Base-by-base conservation (phyloP, 108 stramenopile species). In the Halocafeteria seosinensis region DNA sequence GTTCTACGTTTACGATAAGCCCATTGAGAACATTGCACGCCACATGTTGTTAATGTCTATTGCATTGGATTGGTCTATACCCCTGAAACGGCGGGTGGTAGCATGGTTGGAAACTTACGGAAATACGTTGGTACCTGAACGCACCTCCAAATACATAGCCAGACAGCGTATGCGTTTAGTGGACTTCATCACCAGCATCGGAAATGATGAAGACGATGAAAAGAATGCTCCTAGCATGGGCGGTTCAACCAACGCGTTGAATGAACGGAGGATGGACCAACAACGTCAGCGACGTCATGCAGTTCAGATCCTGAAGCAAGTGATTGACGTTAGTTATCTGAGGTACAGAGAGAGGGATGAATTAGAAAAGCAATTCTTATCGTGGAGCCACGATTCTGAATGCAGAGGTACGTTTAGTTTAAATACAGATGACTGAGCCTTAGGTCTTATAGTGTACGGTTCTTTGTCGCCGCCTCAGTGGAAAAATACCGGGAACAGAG, bases 81-180 rank as follows among this genome's bases (percentile, higher is more conserved):
- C 85, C 0, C 55, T 84, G 23, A 65, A 74, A n/a, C 79, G 79
- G 66, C 72, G 81, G 2, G 76, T 68, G n/a, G 63, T 42, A 52
- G 38, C 65, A 0, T 82, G 77, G 52, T 72, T 85, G 37, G 85
- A 85, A 57, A 62, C 82, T n/a, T 82, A 73, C 51, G 85, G 85
- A 23, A 84, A 85, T 52, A 37, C 50, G 35, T 12, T 65, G 6
- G 50, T 84, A 11, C 73, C 78, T 55, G 75, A 74, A 5, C 65
- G 80, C 1, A 84, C 81, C 28, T 66, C 62, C 47, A 50, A 66
- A 17, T 84, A 81, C 62, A 66, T 80, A 35, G 73, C 50, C 31
- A 37, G 32, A 9, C 13, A 69, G 28, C 76, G 69, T 3, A 32
- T 38, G 61, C 61, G 51, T 26, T 47, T 83, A 11, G 55, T 67